phyloP scores from a whole-genome alignment of 1,139 yeast genomes.

The Zygoascus meyerae region DNA sequence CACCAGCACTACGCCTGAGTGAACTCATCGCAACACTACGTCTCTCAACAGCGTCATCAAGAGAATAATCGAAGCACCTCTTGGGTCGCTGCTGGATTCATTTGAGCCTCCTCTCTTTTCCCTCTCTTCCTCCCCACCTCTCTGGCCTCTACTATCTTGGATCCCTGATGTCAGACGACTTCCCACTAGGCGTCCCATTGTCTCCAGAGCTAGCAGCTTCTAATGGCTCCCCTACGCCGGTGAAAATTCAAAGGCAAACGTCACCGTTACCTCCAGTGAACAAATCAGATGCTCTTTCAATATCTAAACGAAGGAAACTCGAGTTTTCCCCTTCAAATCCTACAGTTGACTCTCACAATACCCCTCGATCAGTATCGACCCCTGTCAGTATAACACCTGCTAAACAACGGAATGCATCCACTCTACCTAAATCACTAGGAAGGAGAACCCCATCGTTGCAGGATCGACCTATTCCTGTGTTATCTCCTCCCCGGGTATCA shows the following conservation, averaged over 20 bases:
- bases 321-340: constrained; percentile 21
- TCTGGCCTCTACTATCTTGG: background rate
- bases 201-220: constrained; percentile 2
- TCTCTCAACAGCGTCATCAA: background rate
- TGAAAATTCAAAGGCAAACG: constrained; percentile 20
- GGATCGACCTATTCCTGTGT: constrained; percentile 29
- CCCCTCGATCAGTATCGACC: constrained; percentile 1
- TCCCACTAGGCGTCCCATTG: constrained; percentile 3
- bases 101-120: no score
- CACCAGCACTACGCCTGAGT: background rate
- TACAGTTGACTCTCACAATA: constrained; percentile 6
- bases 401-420: constrained; percentile 25
- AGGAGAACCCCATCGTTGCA: constrained; percentile 29
- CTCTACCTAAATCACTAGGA: constrained; percentile 19
- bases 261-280: constrained; percentile 23
- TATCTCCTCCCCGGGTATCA: constrained; percentile 25
- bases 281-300: constrained; percentile 20
- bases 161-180: background rate
- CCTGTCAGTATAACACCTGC: constrained; percentile 22
- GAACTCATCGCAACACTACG: background rate
- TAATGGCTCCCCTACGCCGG: constrained; percentile 13
- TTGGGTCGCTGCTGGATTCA: no score
- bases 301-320: constrained; percentile 25
- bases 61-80: no score
- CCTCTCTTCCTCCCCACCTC: no score